Base-by-base conservation (phyloP, 441 rosid species). In the Flueggea neowawraea region DNA sequence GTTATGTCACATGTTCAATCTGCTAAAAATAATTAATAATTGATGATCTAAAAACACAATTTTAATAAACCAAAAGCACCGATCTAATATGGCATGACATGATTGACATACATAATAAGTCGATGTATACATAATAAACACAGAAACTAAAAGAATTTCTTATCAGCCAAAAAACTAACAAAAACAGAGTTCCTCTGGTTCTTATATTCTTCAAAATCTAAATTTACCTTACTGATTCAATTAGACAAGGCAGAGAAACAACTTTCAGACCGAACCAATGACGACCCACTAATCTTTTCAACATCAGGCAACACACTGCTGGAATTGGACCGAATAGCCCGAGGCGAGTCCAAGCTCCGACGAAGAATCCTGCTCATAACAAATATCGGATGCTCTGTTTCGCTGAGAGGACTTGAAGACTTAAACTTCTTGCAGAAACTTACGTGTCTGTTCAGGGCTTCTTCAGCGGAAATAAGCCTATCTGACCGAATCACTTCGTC, bases 241-340 rank as follows among this genome's bases (percentile, higher is more conserved):
- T 78, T 64, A 56, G 87, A 84, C 16, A 82, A 62, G 65, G 89
- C 73, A n/a, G 96, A 65, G 68, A 87, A 83, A 69, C 94, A 87
- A 70, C 88, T 83, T 56, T 57, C 88, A 7, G 89, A 84, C 54
- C 88, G 89, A 67, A 78, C 75, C 58, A 85, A 77, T 6, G 80
- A 2, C 4, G 78, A 52, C 22, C 31, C 52, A 16, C 63, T 62
- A 1, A 82, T 81, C 6, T 49, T 73, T 36, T 73, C 75, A 17
- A 84, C 65, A 12, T 63, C 76, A 2, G 78, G 85, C 71, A 89
- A 77, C 28, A 65, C 64, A 2, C 84, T 59, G 64, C 76, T 74
- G 0, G 90, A 82, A 32, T 54, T 72, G 9, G 84, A 73, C 28
- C 81, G 70, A 16, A 76, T 66, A 56, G 86, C 16, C 57, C 53